Evolutionary conservation across 345 rosid genomes (phyloP), one percentile per base, ranked within the genome.

Genomic region (Lumnitzera littorea): DNA sequence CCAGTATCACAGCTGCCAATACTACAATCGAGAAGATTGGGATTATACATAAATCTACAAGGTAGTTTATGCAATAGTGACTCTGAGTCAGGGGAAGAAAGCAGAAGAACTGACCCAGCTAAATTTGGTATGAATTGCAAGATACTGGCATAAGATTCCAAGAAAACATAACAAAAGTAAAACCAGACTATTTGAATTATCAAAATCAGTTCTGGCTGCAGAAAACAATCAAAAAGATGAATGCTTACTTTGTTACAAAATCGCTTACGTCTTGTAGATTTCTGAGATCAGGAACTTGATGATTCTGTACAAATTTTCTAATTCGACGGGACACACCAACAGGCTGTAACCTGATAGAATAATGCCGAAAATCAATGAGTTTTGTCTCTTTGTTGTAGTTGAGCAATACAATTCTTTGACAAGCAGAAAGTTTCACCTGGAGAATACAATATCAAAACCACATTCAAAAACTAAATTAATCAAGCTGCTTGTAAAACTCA

Each of bases 401-500:
- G 67, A 95, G 96, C 64, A 91, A 74, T 56, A 91, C 95, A 66
- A 91, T 72, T 80, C 96, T 88, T 72, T 91, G 97, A 81, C 96
- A 95, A 56, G 96, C 79, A 31, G 96, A 73, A 52, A 95, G 96
- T 51, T 95, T 86, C 67, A 95, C 95, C 97, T 90, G 83, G 73
- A 74, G 79, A 47, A 75, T 41, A 56, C 62, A 69, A 24, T 9
- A 27, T 17, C 50, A 5, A 53, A 58, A 56, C 61, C 62, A 74
- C 60, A 52, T 62, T 62, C 55, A 73, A 69, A 50, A 64, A 13
- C 24, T 55, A 27, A 49, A 8, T 36, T 31, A 43, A 24, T 60
- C 31, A 48, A 24, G 48, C 72, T 54, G 31, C 48, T 49, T 24
- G 9, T 15, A 47, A 43, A 12, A 20, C 3, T 41, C 11, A 5